Base-by-base conservation (phyloP, 306 rosid species). In the Chamaecrista fasciculata region DNA sequence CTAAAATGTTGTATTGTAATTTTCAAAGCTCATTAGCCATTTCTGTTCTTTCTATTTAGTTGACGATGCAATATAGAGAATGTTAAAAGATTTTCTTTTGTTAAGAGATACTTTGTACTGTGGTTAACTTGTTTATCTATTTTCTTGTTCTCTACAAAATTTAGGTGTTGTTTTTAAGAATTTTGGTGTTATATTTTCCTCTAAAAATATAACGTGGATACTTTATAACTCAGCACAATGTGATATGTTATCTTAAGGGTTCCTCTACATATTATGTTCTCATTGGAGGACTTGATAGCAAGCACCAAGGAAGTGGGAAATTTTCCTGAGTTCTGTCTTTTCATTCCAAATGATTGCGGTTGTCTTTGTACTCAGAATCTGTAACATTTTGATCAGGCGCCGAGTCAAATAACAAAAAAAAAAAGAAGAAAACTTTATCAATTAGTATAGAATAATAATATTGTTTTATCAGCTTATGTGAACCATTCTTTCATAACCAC, bases 391-490 rank as follows among this genome's bases (percentile, higher is more conserved):
- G 60, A 37, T 19, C 49, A 57, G 20, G 43, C 26, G 14, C 55
- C 34, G 52, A 33, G 11, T 70, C 53, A n/a, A 15, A 40, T 52
- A 56, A 53, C 14, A 49, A 19, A 64, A 47, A 46, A 36, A 20
- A 18, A 44, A 24, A 11, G 12, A 24, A 4, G 11, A 53, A 36
- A 3, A 24, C 25, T 14, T 25, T 24, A 26, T 52, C 34, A 3
- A 5, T 26, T 53, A 14, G 6, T 5, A 25, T 39, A 26, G 36
- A 29, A 56, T 31, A 57, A 29, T 48, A 16, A 8, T 46, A 4
- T 48, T 49, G 18, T 78, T 58, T 23, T 43, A 15, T 18, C 31
- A 34, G 67, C 71, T 57, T 19, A 56, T 56, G 51, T 40, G 69
- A 40, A 72, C 51, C 56, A 18, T 23, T 16, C 21, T 39, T 24